A percentile compares a stretch with the other conserved stretches of the same genome.
Conservation (phyloP, 2,329 filamentous ascomycete species). For the Exophiala alcalophila region DNA sequence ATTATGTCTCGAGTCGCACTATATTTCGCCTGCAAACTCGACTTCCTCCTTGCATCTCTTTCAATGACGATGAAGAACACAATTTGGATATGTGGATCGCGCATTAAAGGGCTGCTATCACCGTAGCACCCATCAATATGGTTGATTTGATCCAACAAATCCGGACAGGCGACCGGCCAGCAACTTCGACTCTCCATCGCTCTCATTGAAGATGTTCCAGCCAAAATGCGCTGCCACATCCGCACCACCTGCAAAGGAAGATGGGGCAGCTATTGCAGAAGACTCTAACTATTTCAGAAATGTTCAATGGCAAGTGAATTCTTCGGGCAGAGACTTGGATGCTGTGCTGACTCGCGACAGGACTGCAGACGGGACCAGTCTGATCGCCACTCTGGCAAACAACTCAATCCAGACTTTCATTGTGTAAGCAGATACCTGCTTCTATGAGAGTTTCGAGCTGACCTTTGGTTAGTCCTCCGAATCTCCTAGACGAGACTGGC, state of each 20-base stretch:
- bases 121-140: neutral
- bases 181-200: neutral
- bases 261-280: neutral
- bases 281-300: conserved; percentile 41
- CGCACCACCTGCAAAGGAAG: neutral
- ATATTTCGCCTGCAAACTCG: no score
- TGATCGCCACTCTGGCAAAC: conserved; percentile 54
- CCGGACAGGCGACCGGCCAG: no score
- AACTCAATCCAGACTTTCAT: conserved; percentile 54
- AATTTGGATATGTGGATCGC: no score
- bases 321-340: neutral
- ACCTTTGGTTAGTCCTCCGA: conserved; percentile 40
- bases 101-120: no score
- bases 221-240: conserved; percentile 19
- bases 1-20: no score
- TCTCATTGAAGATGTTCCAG: conserved; percentile 6
- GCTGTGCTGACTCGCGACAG: conserved; percentile 26
- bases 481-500: conserved; percentile 44
- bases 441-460: neutral
- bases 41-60: no score
- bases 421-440: conserved; percentile 40
- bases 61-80: no score
- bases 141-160: conserved; percentile 1
- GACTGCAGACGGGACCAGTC: conserved; percentile 56
- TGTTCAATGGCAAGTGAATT: conserved; percentile 42